Percentiles rank a stretch among this genome's conserved stretches.
phyloP scores from a whole-genome alignment of 2,329 filamentous ascomycete species.

The Talaromyces piceae region DNA sequence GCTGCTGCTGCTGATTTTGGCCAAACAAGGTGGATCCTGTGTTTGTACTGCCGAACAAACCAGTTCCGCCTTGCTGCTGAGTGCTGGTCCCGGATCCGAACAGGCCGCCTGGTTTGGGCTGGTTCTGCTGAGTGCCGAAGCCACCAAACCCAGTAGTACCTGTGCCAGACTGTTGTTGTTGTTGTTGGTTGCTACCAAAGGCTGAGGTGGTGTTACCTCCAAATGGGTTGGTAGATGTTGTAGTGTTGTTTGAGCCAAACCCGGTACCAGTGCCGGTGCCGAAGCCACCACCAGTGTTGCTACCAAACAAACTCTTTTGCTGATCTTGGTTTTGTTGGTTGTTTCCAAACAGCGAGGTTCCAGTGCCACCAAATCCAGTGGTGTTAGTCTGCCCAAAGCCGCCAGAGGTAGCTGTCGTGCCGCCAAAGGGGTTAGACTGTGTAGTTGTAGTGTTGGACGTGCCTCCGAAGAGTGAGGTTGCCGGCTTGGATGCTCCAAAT shows the following conservation, averaged over 20 bases:
- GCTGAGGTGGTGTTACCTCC: conserved; percentile 33
- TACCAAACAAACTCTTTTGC: conserved; percentile 32
- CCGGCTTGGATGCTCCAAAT: conserved; percentile 39
- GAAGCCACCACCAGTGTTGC: conserved; percentile 20
- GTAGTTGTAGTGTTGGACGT: conserved; percentile 23
- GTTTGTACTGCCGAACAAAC: conserved; percentile 37
- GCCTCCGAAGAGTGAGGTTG: conserved; percentile 30
- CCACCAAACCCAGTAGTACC: conserved; percentile 30
- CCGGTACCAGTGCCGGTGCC: conserved; percentile 19
- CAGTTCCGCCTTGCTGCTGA: conserved; percentile 33
- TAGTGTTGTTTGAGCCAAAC: conserved; percentile 32
- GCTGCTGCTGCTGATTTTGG: conserved; percentile 30
- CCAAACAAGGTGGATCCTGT: conserved; percentile 30
- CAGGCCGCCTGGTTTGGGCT: conserved; percentile 27
- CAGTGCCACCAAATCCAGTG: conserved; percentile 22
- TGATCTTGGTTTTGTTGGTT: conserved; percentile 27
- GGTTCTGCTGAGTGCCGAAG: conserved; percentile 35
- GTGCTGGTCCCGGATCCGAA: conserved; percentile 37
- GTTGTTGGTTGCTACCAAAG: conserved; percentile 39
- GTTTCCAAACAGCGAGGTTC: conserved; percentile 38
- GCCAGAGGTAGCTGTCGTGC: conserved; percentile 27
- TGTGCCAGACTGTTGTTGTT: conserved; percentile 21
- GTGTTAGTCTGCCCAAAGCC: conserved; percentile 23
- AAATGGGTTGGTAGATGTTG: conserved; percentile 32
- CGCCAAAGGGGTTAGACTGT: conserved; percentile 35